A percentile compares a stretch with the other conserved stretches of the same genome.
Conservation (phyloP, 768 basidiomycete genomes). For the Galerina sulciceps region DNA sequence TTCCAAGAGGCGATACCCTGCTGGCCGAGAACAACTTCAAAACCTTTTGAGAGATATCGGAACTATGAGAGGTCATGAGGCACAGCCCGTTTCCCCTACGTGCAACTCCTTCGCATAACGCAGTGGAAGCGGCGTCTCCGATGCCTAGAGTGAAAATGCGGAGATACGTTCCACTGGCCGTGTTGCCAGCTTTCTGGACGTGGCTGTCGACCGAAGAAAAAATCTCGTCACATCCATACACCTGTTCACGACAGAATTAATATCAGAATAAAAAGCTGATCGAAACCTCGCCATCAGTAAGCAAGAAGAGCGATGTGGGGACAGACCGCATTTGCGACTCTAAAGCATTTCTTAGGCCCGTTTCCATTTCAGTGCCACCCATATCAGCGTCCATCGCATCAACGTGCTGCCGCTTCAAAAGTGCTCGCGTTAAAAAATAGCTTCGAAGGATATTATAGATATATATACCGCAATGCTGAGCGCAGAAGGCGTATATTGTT, state of each 20-base stretch:
- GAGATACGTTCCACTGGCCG: background rate
- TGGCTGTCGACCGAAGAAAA: background rate
- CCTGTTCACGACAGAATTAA: background rate
- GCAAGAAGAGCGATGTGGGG: constrained; percentile 1
- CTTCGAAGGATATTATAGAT: background rate
- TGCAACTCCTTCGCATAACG: constrained; percentile 7
- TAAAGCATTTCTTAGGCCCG: background rate
- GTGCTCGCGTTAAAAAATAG: background rate
- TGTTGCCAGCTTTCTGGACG: background rate
- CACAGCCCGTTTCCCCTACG: constrained; percentile 3
- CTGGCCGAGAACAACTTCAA: background rate
- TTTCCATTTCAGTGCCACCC: constrained; percentile 3
- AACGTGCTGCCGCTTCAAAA: background rate
- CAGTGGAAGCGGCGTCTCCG: constrained; percentile 6
- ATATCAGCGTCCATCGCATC: background rate
- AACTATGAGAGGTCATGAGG: constrained; percentile 2
- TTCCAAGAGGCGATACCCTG: background rate
- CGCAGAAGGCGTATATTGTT: background rate
- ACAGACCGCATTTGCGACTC: background rate
- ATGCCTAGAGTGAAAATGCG: constrained; percentile 7
- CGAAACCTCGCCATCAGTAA: constrained; percentile 7
- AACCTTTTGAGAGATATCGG: constrained; percentile 7
- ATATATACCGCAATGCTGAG: background rate
- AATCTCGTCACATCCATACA: background rate
- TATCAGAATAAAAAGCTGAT: background rate